Evolutionary conservation across 352 stramenopile genomes (phyloP), one percentile per base, ranked within the genome.

Genomic region (Globisporangium orthogonon): DNA sequence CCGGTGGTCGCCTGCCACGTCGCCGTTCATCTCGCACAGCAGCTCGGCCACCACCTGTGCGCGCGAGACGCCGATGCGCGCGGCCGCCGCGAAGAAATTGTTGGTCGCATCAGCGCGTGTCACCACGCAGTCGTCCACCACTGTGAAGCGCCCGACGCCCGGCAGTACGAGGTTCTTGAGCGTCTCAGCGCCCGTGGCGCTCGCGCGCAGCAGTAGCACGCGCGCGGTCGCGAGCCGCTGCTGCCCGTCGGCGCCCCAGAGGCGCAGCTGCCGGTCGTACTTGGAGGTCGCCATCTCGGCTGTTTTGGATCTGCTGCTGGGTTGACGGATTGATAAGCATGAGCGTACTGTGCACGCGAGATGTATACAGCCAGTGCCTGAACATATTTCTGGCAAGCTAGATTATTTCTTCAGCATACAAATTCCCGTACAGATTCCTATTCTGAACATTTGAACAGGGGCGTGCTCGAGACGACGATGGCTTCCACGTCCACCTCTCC

Each of bases 201-300:
- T 86, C 1, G 95, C 89, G 29, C 95, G 74, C 9, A 99, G 49
- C 18, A 98, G 74, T 31, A 98, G 68, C 10, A 99, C 82, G 65
- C 91, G 78, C 49, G 92, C 95, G 43, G 67, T 80, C 35, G 82
- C 83, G 7, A 99, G 78, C 1, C 81, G 79, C 29, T 73, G 75
- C 74, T 99, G 97, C 39, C 97, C 97, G 28, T 96, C 76, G 49
- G 91, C 75, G 43, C 97, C 97, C 97, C 97, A 99, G 18, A 99
- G 84, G 30, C 97, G 92, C 53, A 99, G 78, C 78, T 99, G 96
- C n/a, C 97, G 84, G 80, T 99, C 97, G 79, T 99, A 99, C 76
- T 99, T 99, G 78, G 98, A 69, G 13, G 41, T 60, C n/a, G 60
- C 52, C 60, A 60, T 58, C 14, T 4, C 46, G 9, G 18, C 48